phyloP scores from a whole-genome alignment of 2,329 filamentous ascomycete species.

The Claviceps arundinis region DNA sequence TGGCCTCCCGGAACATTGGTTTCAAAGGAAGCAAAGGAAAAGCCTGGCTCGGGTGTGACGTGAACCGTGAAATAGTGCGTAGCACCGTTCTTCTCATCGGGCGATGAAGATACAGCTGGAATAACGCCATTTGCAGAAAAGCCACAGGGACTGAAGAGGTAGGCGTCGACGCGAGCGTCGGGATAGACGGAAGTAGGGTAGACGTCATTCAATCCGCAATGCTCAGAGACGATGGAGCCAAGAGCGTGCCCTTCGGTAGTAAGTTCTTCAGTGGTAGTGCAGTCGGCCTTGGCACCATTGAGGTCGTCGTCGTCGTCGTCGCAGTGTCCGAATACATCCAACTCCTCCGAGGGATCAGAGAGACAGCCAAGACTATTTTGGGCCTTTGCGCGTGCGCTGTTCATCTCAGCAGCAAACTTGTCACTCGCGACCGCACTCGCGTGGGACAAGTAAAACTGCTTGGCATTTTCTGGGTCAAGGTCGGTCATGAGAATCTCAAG shows the following conservation, averaged over 20 bases:
- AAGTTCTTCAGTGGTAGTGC: constrained; percentile 49
- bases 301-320: constrained; percentile 30
- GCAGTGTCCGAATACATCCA: constrained; percentile 72
- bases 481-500: constrained; percentile 62
- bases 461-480: constrained; percentile 53
- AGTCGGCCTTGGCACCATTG: constrained; percentile 40
- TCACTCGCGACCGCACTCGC: constrained; percentile 84
- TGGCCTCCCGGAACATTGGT: constrained; percentile 90
- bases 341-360: constrained; percentile 41
- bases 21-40: constrained; percentile 96
- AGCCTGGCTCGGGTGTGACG: constrained; percentile 92
- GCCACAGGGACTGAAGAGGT: constrained; percentile 90
- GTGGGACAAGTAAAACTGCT: constrained; percentile 55
- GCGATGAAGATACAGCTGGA: constrained; percentile 48
- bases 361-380: constrained; percentile 47
- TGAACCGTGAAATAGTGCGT: constrained; percentile 97
- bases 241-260: constrained; percentile 90
- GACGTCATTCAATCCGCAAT: constrained; percentile 76
- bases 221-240: constrained; percentile 82
- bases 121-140: constrained; percentile 96
- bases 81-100: constrained; percentile 25
- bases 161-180: constrained; percentile 86
- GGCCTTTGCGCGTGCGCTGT: constrained; percentile 47
- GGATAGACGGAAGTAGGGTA: constrained; percentile 82
- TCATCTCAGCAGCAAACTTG: constrained; percentile 56